A percentile compares a stretch with the other conserved stretches of the same genome.
phyloP scores from a whole-genome alignment of 2,329 filamentous ascomycete genomes.

The Acephala macrosclerotiorum region DNA sequence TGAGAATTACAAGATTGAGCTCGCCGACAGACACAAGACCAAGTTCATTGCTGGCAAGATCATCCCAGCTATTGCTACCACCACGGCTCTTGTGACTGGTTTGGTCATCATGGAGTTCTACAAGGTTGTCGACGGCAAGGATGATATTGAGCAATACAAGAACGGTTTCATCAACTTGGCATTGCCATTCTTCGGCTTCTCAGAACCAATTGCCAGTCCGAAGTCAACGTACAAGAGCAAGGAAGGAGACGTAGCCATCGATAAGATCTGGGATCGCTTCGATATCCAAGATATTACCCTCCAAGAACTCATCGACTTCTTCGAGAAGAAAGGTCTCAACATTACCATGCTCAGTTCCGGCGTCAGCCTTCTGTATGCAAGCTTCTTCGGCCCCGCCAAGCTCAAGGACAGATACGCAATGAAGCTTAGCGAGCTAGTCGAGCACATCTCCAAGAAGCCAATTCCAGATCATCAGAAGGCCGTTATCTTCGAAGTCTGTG shows the following conservation, averaged over 20 bases:
- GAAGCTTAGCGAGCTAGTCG: conserved; percentile 88
- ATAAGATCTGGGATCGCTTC: conserved; percentile 98
- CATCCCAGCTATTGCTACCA: conserved; percentile 97
- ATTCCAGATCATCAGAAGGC: conserved; percentile 93
- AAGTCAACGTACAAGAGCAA: conserved; percentile 90
- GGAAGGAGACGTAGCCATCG: conserved; percentile 80
- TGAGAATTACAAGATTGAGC: conserved; percentile 96
- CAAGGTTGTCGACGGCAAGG: conserved; percentile 96
- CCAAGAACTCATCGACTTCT: conserved; percentile 81
- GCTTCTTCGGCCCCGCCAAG: conserved; percentile 82
- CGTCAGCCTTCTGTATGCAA: conserved; percentile 91
- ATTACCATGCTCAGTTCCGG: conserved; percentile 98
- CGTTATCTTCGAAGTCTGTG: conserved; percentile 95
- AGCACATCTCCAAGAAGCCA: conserved; percentile 88
- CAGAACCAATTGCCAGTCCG: conserved; percentile 91
- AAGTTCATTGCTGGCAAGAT: conserved; percentile 99
- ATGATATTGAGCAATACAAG: conserved; percentile 98
- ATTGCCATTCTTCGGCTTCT: conserved; percentile 97
- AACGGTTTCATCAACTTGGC: conserved; percentile 98
- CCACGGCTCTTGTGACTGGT: conserved; percentile 93
- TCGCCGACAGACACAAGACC: conserved; percentile 94
- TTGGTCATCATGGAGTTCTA: conserved; percentile 91
- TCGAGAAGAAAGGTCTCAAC: conserved; percentile 79
- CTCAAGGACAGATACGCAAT: conserved; percentile 82
- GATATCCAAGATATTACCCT: conserved; percentile 88